Base-by-base conservation (phyloP, 768 basidiomycete species). In the Trametes meyenii region DNA sequence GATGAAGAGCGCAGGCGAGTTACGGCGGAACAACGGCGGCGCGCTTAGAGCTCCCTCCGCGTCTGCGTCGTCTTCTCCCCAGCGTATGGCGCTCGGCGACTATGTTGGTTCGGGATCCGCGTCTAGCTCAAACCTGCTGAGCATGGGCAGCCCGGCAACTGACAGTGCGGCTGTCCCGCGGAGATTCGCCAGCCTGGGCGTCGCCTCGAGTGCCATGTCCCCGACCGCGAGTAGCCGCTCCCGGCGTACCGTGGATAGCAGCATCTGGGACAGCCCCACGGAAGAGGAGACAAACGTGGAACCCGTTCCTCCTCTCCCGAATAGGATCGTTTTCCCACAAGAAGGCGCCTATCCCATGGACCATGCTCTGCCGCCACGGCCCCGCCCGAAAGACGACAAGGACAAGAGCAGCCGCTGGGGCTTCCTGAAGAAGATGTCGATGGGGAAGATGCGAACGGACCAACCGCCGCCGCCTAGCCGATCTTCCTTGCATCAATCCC, bases 381-480 rank as follows among this genome's bases (percentile, higher is more conserved):
- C 58, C 42, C 67, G 62, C 46, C 43, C 57, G 56, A 66, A 61
- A 55, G 71, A 75, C 51, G 75, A 76, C 50, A 84, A 84, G 67
- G 85, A 88, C 67, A 89, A 90, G 73, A 77, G 78, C 40, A 86
- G 87, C 55, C 87, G 92, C 58, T 96, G 96, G 95, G 94, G 95
- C 3, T 96, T 98, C 78, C 78, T 98, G 61, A 94, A 95, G 78
- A 98, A 98, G 78, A 97, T 98, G 94, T 96, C 94, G 6, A 96
- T 96, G 93, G 89, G 94, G 14, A 93, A 90, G 74, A 89, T 96
- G 78, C 86, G 85, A 68, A 65, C 77, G n/a, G 91, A 92, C 49
- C 74, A 81, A 16, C 81, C 86, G 2, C 29, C 61, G 3, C 49
- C 45, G 6, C 56, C 46, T 68, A 10, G 80, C 6, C 76, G 81